phyloP scores from a whole-genome alignment of 2,329 filamentous ascomycete species.

The Rosellinia necatrix region DNA sequence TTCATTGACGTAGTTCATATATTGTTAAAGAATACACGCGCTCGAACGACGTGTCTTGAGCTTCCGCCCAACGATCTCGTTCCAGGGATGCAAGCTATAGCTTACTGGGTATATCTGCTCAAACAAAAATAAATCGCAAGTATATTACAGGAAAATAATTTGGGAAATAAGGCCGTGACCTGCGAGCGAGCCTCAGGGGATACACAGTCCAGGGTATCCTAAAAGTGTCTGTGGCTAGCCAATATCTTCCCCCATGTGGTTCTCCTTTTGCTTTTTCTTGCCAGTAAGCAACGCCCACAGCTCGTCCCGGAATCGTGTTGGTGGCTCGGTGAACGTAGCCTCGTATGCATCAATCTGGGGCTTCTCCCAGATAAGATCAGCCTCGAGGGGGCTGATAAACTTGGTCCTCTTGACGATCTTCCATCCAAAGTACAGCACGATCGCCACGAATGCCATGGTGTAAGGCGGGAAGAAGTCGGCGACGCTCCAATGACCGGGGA shows the following conservation, averaged over 20 bases:
- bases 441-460: constrained; percentile 51
- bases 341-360: constrained; percentile 61
- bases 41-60: too few species aligned
- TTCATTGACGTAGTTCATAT: too few species aligned
- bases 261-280: constrained; percentile 35
- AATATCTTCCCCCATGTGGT: constrained; percentile 32
- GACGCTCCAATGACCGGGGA: constrained; percentile 45
- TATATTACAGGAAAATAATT: constrained; percentile 14
- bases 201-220: too few species aligned
- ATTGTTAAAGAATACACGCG: too few species aligned
- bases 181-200: too few species aligned
- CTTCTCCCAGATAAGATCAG: constrained; percentile 65
- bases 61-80: too few species aligned
- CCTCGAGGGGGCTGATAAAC: constrained; percentile 56
- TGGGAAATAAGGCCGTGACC: too few species aligned
- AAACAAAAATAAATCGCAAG: constrained; percentile 6
- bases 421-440: constrained; percentile 63
- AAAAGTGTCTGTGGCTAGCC: constrained; percentile 2
- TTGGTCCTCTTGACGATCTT: constrained; percentile 66
- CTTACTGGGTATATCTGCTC: constrained; percentile 18
- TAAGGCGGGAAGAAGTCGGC: constrained; percentile 53
- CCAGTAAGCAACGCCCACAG: constrained; percentile 46
- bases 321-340: constrained; percentile 49
- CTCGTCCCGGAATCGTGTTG: constrained; percentile 53
- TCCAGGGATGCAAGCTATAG: background rate